Evolutionary conservation across 176 grass and related monocot species (phyloP).

Genomic region (Eremochloa ophiuroides): DNA sequence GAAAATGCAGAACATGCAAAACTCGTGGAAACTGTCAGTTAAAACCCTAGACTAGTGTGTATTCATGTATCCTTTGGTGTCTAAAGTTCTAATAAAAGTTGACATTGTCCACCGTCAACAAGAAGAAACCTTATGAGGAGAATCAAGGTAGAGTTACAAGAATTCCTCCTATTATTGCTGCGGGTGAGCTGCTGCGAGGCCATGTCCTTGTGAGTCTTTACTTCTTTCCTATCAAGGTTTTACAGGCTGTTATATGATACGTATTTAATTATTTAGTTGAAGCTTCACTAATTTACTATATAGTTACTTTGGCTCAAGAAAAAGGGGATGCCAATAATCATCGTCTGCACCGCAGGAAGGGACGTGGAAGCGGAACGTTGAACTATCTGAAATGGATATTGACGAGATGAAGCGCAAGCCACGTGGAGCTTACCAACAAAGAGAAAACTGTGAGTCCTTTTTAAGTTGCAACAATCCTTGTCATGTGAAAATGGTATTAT

Average conservation of each 20-base stretch:
- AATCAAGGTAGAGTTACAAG: neutral
- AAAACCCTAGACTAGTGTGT: too few relatives aligned
- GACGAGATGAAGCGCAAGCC: constrained; percentile 47
- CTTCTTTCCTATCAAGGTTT: neutral
- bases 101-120: too few relatives aligned
- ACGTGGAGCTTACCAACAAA: constrained; percentile 56
- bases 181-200: neutral
- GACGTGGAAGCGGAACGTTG: too few relatives aligned
- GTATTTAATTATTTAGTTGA: neutral
- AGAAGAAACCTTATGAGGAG: neutral
- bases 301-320: constrained; percentile 6
- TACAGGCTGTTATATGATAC: neutral
- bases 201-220: constrained; percentile 40
- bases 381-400: constrained; percentile 1
- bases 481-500: neutral
- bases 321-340: constrained; percentile 8
- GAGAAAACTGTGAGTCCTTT: constrained; percentile 40
- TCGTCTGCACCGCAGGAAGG: neutral
- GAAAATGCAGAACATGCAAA: too few relatives aligned
- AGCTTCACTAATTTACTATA: neutral
- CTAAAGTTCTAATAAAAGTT: too few relatives aligned
- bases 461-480: neutral
- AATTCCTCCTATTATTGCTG: constrained; percentile 16
- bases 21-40: too few relatives aligned
- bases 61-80: too few relatives aligned